Evolutionary conservation across 208 protist genomes (phyloP), one percentile per base, ranked within the genome.

Genomic region (Phytomonas francai): DNA sequence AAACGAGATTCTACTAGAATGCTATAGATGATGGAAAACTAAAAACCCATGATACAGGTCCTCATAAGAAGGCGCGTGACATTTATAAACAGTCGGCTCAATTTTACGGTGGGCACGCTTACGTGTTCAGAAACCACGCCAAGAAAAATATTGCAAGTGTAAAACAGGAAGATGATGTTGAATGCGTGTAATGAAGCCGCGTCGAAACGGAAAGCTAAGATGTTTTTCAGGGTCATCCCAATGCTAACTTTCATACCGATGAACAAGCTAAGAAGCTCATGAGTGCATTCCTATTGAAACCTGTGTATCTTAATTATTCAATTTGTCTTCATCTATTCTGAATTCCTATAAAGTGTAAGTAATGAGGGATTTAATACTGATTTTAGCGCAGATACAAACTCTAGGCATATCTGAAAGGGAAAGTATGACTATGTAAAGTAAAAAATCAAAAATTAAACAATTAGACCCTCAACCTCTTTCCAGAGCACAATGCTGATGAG

Each of bases 211-310:
- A 87, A 79, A n/a, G 79, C 87, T 5, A 95, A 61, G 56, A 90
- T 83, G 12, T 81, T 87, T 34, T 91, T 67, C 14, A 95, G 77
- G 54, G 87, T 87, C 28, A 92, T 78, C 68, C 89, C 89, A 22
- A 95, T 68, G 34, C 78, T 82, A 11, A 81, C 77, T 36, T 79
- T 74, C 16, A 95, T 72, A 32, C 89, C 87, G 39, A 93, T 82
- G 19, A 95, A 67, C 51, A 88, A 75, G 72, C 93, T 95, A 19
- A 84, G 79, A 30, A 95, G 54, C 32, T 94, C 12, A 49, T 61
- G 27, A 34, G 4, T 28, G 31, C 57, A 34, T 61, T 61, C 27
- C 27, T 61, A 61, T 61, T 1, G 2, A 29, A 3, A 29, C 57
- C 28, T 30, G 16, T 2, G 9, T 61, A 30, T 14, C 57, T 32